phyloP scores from a whole-genome alignment of 345 rosid genomes.

The Populus davidiana region DNA sequence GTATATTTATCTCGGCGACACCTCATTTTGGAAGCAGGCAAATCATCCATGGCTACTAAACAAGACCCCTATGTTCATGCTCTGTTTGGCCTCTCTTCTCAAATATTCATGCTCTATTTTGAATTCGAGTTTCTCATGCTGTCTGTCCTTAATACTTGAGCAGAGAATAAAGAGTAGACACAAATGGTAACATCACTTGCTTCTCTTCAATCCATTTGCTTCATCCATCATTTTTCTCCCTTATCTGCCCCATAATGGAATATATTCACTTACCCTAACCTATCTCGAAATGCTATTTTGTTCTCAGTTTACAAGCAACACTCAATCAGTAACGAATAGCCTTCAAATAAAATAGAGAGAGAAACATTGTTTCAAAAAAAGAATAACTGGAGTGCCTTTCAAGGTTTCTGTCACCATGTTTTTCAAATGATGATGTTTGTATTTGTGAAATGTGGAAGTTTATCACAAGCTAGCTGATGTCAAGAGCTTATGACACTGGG shows the following conservation, averaged over 20 bases:
- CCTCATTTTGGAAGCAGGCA: not conserved
- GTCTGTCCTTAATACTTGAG: not conserved
- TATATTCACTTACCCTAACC: not conserved
- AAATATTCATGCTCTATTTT: not conserved
- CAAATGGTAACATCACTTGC: not conserved
- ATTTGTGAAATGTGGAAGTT: too few species aligned
- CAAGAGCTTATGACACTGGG: too few species aligned
- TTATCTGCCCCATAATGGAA: not conserved
- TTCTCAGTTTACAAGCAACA: not conserved
- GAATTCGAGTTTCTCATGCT: not conserved
- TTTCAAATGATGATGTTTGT: too few species aligned
- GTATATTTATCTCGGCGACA: too few species aligned
- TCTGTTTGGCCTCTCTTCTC: not conserved
- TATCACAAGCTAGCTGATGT: too few species aligned
- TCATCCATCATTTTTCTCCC: not conserved
- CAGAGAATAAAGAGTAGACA: not conserved
- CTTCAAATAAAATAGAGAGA: too few species aligned
- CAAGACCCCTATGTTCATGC: not conserved
- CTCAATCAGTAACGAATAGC: too few species aligned
- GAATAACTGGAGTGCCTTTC: too few species aligned
- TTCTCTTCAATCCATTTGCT: not conserved
- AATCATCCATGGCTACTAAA: not conserved
- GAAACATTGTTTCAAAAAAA: too few species aligned
- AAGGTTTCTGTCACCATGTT: too few species aligned
- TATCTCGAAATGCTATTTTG: not conserved